Evolutionary conservation across 805 yeast genomes (phyloP), one percentile per base, ranked within the genome.

Genomic region (Ogataea trehaloabstinens): DNA sequence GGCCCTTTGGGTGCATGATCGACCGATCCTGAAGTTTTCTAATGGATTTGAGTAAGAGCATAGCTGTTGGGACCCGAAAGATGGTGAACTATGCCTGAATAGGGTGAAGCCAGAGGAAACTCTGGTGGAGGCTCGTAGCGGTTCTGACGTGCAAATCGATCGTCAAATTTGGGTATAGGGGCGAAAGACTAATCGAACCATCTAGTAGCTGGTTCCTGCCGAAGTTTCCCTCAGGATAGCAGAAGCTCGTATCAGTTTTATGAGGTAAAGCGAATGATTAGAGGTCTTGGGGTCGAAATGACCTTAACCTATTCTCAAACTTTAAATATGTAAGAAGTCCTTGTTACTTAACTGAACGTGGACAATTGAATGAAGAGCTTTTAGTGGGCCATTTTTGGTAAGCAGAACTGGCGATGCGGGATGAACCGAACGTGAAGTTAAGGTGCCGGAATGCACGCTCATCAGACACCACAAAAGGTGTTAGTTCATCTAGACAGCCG

Each of bases 401-500:
- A 31, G 34, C 34, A 31, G 34, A 31, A 31, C 34, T 31, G 34
- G 34, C 34, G 34, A 31, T 31, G 34, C 34, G 34, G 34, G 34
- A 31, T 31, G 34, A 31, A 31, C 34, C 34, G 34, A 31, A 31
- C 34, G 34, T 31, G 20, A 31, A 31, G 34, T 31, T 31, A 31
- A 31, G 34, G 34, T 31, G 34, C 34, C 34, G 34, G 34, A 31
- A 31, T 31, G 13, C 34, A 31, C 34, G 34, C 34, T 31, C 34
- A 31, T 31, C 34, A 31, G 34, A 31, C 34, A 31, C 34, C 34
- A 31, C 34, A 31, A 31, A 31, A 31, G 34, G 34, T 31, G 34
- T 31, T 31, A 31, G 34, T 31, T 31, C 34, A 31, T 31, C 34
- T 31, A 31, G 34, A 31, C 34, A 31, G 34, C 34, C 71, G 75